Evolutionary conservation across 768 basidiomycete species (phyloP).

Genomic region (Terana coerulea): DNA sequence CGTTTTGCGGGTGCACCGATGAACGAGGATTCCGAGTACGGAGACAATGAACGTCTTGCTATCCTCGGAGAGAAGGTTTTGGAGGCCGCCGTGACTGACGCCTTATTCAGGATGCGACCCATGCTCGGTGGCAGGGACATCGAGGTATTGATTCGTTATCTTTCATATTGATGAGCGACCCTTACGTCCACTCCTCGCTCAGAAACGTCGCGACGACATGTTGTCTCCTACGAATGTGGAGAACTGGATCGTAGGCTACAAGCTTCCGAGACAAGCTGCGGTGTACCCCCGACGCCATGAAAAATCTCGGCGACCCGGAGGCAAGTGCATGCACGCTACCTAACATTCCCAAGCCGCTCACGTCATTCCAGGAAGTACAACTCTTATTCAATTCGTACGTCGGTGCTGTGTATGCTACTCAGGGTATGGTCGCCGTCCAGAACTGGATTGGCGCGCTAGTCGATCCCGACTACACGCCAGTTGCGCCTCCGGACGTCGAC

Average conservation of each 20-base stretch:
- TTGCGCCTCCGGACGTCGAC: slow-evolving; percentile 2
- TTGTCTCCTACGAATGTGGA: slow-evolving; percentile 39
- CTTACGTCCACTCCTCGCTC: background rate
- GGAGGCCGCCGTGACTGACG: slow-evolving; percentile 43
- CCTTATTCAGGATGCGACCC: slow-evolving; percentile 20
- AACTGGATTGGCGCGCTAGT: slow-evolving; percentile 45
- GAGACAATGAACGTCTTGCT: slow-evolving; percentile 56
- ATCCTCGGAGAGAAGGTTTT: slow-evolving; percentile 53
- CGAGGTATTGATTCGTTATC: slow-evolving; percentile 32
- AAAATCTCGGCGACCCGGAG: slow-evolving; percentile 33
- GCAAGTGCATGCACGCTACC: too few relatives aligned
- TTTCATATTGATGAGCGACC: too few relatives aligned
- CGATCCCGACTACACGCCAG: slow-evolving; percentile 6
- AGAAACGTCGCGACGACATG: slow-evolving; percentile 26
- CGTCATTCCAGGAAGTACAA: slow-evolving; percentile 45
- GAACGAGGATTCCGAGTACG: slow-evolving; percentile 39
- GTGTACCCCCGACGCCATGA: slow-evolving; percentile 35
- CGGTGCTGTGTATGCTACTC: slow-evolving; percentile 61
- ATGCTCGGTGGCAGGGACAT: slow-evolving; percentile 46
- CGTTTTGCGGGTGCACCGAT: slow-evolving; percentile 29
- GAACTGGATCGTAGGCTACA: slow-evolving; percentile 49
- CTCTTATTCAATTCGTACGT: slow-evolving; percentile 58
- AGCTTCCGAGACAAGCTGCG: slow-evolving; percentile 52
- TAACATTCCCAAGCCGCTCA: slow-evolving; percentile 33
- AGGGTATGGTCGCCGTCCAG: slow-evolving; percentile 45